These are phyloP conservation scores for Skeletonema marinoi DNA, from an alignment of 108 stramenopile genomes.

Conservation along the genomic window DNA sequence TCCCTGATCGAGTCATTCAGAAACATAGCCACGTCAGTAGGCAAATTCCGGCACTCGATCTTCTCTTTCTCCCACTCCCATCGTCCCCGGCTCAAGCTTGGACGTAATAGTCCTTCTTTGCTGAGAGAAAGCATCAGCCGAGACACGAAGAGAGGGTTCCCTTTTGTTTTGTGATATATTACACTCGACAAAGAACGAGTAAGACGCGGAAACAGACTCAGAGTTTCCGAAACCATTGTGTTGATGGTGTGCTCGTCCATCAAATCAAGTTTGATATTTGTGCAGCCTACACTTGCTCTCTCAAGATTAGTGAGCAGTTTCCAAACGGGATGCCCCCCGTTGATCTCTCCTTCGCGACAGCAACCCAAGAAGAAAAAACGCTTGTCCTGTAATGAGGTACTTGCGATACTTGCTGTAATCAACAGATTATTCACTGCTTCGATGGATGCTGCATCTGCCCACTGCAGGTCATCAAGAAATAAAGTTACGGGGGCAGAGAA, in stretches of 20 bases:
- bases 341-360: neutral
- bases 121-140: conserved; percentile 11
- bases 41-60: conserved; percentile 1
- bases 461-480: neutral
- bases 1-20: neutral
- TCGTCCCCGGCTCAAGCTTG: neutral
- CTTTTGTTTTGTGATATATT: conserved; percentile 21
- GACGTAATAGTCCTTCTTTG: conserved; percentile 6
- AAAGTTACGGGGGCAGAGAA: neutral
- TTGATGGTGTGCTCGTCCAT: too few relatives aligned
- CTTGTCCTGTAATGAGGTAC: too few relatives aligned
- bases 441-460: conserved; percentile 21
- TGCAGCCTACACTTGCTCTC: neutral
- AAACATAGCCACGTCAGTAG: conserved; percentile 10
- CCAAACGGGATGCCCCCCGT: conserved; percentile 9
- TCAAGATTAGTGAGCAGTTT: neutral
- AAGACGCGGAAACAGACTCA: too few relatives aligned
- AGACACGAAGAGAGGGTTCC: conserved; percentile 14
- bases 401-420: too few relatives aligned
- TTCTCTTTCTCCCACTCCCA: conserved; percentile 20
- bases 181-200: too few relatives aligned
- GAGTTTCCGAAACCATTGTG: too few relatives aligned
- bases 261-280: too few relatives aligned
- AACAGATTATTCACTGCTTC: conserved; percentile 5
- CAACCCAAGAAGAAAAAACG: neutral